Evolutionary conservation across 139 green algal genomes (phyloP).

Genomic region (Picochlorum sp.): DNA sequence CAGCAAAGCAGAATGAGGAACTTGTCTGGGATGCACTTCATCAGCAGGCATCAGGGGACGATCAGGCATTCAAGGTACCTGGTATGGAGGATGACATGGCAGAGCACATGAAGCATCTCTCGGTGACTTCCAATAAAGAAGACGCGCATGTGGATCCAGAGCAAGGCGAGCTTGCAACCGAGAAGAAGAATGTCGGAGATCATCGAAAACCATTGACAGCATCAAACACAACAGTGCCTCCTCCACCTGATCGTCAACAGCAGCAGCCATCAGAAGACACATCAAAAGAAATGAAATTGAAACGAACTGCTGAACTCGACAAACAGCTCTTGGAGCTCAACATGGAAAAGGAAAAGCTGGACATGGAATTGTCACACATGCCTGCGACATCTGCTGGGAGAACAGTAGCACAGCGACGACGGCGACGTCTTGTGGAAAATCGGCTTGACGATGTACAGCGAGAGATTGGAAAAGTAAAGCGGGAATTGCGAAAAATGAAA

Average conservation of each 20-base stretch:
- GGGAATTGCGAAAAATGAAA: background rate
- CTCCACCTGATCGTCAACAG: background rate
- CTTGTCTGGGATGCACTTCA: background rate
- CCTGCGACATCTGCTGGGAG: background rate
- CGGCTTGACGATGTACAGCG: background rate
- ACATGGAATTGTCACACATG: background rate
- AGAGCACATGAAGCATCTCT: too few relatives aligned
- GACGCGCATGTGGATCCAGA: too few relatives aligned
- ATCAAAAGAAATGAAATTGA: background rate
- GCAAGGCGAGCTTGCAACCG: too few relatives aligned
- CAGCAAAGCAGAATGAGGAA: background rate
- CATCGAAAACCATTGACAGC: too few relatives aligned
- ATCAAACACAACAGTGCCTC: background rate
- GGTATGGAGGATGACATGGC: too few relatives aligned
- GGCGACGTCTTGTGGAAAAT: background rate
- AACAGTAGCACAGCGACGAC: background rate
- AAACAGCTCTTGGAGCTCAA: conserved; percentile 4
- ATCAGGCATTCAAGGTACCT: too few relatives aligned
- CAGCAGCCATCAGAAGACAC: background rate
- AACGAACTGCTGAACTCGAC: background rate
- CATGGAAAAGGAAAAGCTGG: background rate
- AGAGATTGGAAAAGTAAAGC: background rate
- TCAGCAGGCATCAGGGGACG: background rate
- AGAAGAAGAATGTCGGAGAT: too few relatives aligned
- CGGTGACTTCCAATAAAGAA: too few relatives aligned